Conservation (phyloP, 345 rosid genomes). For the Rhodamnia argentea region DNA sequence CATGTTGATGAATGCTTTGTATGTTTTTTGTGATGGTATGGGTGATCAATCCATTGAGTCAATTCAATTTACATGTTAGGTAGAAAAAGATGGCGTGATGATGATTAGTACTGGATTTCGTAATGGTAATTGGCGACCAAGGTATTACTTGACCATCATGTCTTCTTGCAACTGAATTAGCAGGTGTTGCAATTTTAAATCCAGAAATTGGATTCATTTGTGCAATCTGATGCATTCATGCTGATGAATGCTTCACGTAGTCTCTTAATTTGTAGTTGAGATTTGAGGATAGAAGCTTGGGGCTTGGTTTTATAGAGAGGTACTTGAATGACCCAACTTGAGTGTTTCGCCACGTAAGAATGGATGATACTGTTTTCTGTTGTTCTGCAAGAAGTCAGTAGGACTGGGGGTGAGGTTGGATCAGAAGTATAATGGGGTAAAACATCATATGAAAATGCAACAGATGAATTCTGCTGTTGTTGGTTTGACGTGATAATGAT, state of each 20-base stretch:
- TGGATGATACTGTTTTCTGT: background rate
- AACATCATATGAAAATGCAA: background rate
- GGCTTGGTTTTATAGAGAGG: background rate
- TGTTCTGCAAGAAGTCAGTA: background rate
- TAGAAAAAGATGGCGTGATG: background rate
- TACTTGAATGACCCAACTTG: background rate
- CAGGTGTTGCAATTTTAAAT: background rate
- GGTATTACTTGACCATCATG: background rate
- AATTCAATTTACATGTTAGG: background rate
- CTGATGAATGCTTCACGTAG: background rate
- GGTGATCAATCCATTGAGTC: background rate
- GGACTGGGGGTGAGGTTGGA: background rate
- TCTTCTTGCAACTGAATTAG: background rate
- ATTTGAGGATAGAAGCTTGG: background rate
- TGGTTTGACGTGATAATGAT: background rate
- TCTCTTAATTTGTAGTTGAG: background rate
- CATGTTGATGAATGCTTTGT: background rate
- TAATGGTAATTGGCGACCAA: background rate
- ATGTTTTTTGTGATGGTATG: background rate
- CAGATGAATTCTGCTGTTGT: background rate
- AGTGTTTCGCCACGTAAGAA: background rate
- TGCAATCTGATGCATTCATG: background rate
- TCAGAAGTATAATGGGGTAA: background rate
- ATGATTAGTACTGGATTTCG: background rate
- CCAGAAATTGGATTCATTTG: background rate